Evolutionary conservation across 768 basidiomycete genomes (phyloP), one percentile per base, ranked within the genome.

Genomic region (Piloderma croceum): DNA sequence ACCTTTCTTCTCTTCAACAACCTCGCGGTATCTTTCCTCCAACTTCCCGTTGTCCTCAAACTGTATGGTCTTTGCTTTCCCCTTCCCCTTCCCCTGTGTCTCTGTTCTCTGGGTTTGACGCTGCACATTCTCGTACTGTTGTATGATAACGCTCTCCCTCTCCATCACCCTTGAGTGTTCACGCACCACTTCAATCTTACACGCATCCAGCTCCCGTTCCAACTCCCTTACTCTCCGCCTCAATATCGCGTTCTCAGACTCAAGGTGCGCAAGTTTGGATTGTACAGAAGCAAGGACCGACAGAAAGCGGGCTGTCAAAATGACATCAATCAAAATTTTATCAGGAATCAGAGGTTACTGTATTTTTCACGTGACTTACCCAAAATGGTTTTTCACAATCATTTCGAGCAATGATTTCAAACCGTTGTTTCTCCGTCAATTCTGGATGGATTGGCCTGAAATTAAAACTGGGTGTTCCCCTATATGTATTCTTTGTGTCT

Each of bases 1-100:
- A 90, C 90, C 88, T 70, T 88, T 88, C 59, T 92, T 92, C 59
- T 92, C 90, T 45, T 88, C 83, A 0, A 93, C 84, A 4, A 78
- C 83, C 48, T 88, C 83, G 42, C 73, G 72, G 49, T 91, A 90
- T 37, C 81, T 66, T 45, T 69, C 65, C 18, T 64, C 57, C 20
- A 70, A 31, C 11, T 70, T 64, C 35, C 65, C 62, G 7, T 65
- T 67, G 31, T 68, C 70, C 44, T 57, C 24, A 57, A 48, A 6
- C 45, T 34, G 25, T 36, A 7, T 10, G 41, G 39, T 39, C 57
- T 59, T 24, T 59, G 67, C 38, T 68, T 73, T 2, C 65, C 68
- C 44, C 70, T 72, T 9, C 59, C 62, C 44, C 48, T 62, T 7
- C 36, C 36, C 22, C 4, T 34, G n/a, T 6, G 18, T 31, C 6